Evolutionary conservation across 768 basidiomycete species (phyloP).

Genomic region (Leccinum broughii): DNA sequence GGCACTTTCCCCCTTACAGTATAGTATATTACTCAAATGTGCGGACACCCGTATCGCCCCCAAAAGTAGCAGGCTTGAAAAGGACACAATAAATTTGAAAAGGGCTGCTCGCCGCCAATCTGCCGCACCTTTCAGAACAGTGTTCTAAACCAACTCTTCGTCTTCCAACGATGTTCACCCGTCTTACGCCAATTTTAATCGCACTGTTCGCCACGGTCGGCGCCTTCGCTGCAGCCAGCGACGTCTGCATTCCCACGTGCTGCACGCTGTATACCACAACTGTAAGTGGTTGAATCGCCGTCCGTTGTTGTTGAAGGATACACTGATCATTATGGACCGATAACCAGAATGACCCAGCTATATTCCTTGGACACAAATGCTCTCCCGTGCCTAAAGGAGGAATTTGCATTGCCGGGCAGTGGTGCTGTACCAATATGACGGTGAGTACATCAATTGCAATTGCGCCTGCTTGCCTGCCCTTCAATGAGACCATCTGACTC

Average conservation of each 20-base stretch:
- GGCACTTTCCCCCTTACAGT: no score
- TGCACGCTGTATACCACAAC: no score
- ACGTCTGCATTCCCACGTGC: no score
- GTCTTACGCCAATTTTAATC: neutral
- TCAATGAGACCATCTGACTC: neutral
- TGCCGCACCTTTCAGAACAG: no score
- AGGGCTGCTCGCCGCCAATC: no score
- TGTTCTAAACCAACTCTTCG: no score
- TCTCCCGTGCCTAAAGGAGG: neutral
- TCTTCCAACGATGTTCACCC: conserved; percentile 3
- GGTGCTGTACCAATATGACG: neutral
- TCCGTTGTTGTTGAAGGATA: no score
- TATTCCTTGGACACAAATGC: neutral
- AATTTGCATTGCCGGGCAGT: neutral
- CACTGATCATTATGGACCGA: neutral
- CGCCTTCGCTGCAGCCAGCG: neutral
- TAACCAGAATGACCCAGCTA: neutral
- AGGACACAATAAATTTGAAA: no score
- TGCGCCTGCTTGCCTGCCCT: neutral
- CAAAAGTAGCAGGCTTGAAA: no score
- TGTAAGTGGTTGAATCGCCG: no score
- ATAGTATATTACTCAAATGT: no score
- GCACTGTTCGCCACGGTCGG: neutral
- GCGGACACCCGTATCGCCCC: no score
- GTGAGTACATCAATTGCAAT: neutral